These are phyloP conservation scores for Syncephalis plumigaleata DNA, from an alignment of 371 early-diverging fungal genomes.

Conservation along the genomic window DNA sequence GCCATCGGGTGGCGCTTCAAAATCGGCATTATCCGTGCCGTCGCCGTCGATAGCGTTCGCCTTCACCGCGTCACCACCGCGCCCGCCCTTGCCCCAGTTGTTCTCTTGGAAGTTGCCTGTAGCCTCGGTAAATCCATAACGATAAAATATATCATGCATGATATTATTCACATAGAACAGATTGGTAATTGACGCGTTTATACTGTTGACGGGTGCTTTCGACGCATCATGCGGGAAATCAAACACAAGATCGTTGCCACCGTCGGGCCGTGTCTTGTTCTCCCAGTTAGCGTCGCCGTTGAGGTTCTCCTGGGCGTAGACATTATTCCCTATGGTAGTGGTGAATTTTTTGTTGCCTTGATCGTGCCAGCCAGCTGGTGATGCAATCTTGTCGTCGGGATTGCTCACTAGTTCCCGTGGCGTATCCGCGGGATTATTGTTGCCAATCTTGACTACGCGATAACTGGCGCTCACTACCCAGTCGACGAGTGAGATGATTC, in stretches of 20 bases:
- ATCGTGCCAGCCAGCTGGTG: conserved; percentile 60
- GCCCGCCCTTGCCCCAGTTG: conserved; percentile 68
- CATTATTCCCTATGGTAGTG: conserved; percentile 65
- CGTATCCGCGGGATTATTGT: conserved; percentile 62
- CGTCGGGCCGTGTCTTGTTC: conserved; percentile 64
- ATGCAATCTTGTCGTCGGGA: conserved; percentile 52
- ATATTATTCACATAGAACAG: conserved; percentile 86
- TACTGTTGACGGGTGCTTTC: conserved; percentile 43
- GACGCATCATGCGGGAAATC: conserved; percentile 53
- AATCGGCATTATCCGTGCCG: conserved; percentile 74
- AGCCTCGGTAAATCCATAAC: conserved; percentile 84
- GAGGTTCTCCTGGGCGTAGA: conserved; percentile 52
- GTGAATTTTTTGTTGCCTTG: conserved; percentile 40
- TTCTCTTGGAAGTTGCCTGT: conserved; percentile 91
- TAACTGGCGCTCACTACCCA: conserved; percentile 64
- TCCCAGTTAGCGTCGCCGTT: conserved; percentile 47
- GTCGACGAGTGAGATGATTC: conserved; percentile 58
- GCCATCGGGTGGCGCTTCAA: conserved; percentile 93
- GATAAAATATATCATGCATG: conserved; percentile 62
- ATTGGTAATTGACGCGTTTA: conserved; percentile 79
- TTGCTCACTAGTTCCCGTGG: conserved; percentile 38
- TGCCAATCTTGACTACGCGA: conserved; percentile 68
- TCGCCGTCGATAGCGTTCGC: conserved; percentile 91
- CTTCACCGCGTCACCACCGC: conserved; percentile 66
- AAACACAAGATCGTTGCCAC: conserved; percentile 38